Evolutionary conservation across 2,329 filamentous ascomycete species (phyloP), one percentile per base, ranked within the genome.

Genomic region (Hymenotorrendiella dingleyae): DNA sequence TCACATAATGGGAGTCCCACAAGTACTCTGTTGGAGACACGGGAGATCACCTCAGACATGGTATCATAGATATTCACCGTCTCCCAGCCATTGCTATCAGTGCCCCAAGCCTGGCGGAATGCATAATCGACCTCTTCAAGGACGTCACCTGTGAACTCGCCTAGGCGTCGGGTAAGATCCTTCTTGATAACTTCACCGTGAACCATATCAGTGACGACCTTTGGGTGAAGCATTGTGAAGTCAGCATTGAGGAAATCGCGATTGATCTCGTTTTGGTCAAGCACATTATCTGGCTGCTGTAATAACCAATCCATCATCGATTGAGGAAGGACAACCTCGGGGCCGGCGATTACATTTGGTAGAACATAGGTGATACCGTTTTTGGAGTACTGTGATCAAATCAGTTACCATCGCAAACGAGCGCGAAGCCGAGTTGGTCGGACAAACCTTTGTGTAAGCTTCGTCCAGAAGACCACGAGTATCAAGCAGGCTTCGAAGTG

Each of bases 321-420:
- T 5, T 57, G 54, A 0, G 69, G 69, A n/a, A 72, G 49, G 32
- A 70, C 60, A n/a, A 70, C 50, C 45, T 70, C 67, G 29, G 61
- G 59, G 17, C 63, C 62, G 22, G 64, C 57, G 2, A 62, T 65
- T 6, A 68, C 54, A 4, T 65, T 64, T 0, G 68, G 68, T 6
- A 70, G 41, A 1, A 71, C 53, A 2, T 70, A 68, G 0, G 66
- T 54, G 24, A 60, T 59, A n/a, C 66, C 67, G 12, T 62, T 60
- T 35, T 70, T 70, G 19, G 59, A 54, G 44, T 69, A 70, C 66
- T 71, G 20, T 7, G 10, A 20, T 20, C 22, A 33, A 23, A 34
- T 51, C 23, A 48, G 43, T 33, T 19, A 11, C 6, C 4, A 10
- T n/a, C 5, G 23, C 16, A 12, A 10, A 24, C n/a, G 6, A 10